Evolutionary conservation across 306 rosid genomes (phyloP), one percentile per base, ranked within the genome.

Genomic region (Chamaecrista fasciculata): DNA sequence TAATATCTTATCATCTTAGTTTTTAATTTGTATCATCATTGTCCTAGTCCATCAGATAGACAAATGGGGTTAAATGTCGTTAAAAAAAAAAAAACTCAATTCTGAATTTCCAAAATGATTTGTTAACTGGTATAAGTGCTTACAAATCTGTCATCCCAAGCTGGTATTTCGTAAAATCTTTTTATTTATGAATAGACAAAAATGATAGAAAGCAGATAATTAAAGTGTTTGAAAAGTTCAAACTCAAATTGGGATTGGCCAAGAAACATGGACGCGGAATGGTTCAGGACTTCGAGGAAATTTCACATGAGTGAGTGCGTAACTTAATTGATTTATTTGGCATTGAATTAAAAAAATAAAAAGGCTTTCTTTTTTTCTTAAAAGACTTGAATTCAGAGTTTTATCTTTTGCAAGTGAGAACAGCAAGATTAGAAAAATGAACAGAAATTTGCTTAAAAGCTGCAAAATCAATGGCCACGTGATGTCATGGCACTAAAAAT

Each of bases 191-290:
- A n/a, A n/a, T n/a, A n/a, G n/a, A n/a, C n/a, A n/a, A n/a, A n/a
- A n/a, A n/a, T n/a, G n/a, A n/a, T n/a, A n/a, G n/a, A n/a, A n/a
- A n/a, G n/a, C n/a, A n/a, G n/a, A n/a, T n/a, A n/a, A n/a, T n/a
- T 2, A 43, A 61, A 66, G 6, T 60, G 16, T 28, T 42, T 73
- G 26, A n/a, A 70, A 44, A 37, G 62, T 19, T 19, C 16, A 46
- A 59, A 56, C 56, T 39, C 51, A 52, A 20, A 62, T 48, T 48
- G 61, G 78, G 50, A 71, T 59, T 59, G 56, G 68, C 55, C 76
- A 43, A 25, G 31, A 37, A 20, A 18, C 5, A 62, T 29, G 36
- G 31, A 74, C 8, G 51, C 37, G 46, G 70, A 31, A 68, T 57
- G 24, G 4, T 70, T 57, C 50, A 44, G n/a, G n/a, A n/a, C n/a